Percentiles rank a stretch among this genome's conserved stretches.
Conservation (phyloP, 768 basidiomycete species). For the Lactifluus volemus region DNA sequence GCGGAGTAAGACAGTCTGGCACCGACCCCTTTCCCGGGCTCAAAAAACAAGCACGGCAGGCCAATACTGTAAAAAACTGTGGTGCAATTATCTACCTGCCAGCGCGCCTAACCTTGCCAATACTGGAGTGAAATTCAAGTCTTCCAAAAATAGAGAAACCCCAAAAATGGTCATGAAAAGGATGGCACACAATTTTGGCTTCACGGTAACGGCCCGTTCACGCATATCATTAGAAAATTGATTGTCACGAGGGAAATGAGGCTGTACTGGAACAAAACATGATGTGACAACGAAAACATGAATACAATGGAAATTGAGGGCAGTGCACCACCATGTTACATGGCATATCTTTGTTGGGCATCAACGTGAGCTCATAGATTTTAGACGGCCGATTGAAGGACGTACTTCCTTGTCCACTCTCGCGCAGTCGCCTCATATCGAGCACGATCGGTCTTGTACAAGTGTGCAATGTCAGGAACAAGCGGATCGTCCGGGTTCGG, state of each 20-base stretch:
- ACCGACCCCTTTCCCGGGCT: background rate
- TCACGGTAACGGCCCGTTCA: background rate
- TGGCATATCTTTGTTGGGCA: slow-evolving; percentile 18
- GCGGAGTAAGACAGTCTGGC: no score
- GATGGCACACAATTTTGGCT: background rate
- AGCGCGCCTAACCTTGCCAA: background rate
- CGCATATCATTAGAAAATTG: slow-evolving; percentile 11
- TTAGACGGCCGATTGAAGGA: background rate
- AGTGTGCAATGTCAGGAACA: slow-evolving; percentile 95
- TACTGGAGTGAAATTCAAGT: background rate
- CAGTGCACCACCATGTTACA: slow-evolving; percentile 12
- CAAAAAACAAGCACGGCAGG: no score
- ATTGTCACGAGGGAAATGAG: slow-evolving; percentile 13
- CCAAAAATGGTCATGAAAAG: background rate
- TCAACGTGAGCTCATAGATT: background rate
- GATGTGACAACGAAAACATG: slow-evolving; percentile 16
- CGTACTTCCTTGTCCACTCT: slow-evolving; percentile 99
- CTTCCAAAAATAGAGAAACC: background rate
- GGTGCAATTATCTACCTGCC: background rate
- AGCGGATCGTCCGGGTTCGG: slow-evolving; percentile 99
- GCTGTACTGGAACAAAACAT: slow-evolving; percentile 13
- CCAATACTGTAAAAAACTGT: no score
- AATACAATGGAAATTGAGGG: slow-evolving; percentile 14
- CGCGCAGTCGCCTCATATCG: slow-evolving; percentile 96
- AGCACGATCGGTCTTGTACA: slow-evolving; percentile 98